These are phyloP conservation scores for Talaromyces sp. DNA, from an alignment of 2,329 filamentous ascomycete species.

Conservation along the genomic window DNA sequence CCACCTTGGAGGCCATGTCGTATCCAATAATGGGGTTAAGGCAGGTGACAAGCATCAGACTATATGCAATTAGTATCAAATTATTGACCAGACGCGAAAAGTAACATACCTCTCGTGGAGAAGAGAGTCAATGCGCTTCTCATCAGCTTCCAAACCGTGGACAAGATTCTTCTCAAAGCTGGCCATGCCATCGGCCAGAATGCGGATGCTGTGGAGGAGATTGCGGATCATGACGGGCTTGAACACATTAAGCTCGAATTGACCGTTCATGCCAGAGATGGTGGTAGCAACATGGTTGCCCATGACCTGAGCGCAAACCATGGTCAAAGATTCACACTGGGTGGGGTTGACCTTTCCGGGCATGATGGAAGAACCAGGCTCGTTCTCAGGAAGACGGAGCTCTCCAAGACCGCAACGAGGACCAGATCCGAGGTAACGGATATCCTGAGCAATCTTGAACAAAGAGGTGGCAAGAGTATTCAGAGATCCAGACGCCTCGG, in stretches of 20 bases:
- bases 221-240: constrained; percentile 96
- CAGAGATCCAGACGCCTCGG: constrained; percentile 87
- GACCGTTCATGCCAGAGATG: constrained; percentile 92
- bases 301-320: constrained; percentile 97
- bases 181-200: constrained; percentile 87
- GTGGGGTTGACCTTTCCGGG: constrained; percentile 99
- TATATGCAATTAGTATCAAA: constrained; percentile 34
- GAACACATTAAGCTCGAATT: constrained; percentile 99
- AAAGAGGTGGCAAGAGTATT: constrained; percentile 90
- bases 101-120: constrained; percentile 85
- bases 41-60: constrained; percentile 97
- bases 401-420: constrained; percentile 95
- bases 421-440: constrained; percentile 93
- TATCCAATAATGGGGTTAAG: constrained; percentile 96
- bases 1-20: constrained; percentile 94
- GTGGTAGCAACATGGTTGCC: constrained; percentile 93
- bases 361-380: constrained; percentile 98
- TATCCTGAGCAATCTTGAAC: constrained; percentile 97
- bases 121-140: constrained; percentile 83
- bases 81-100: neutral
- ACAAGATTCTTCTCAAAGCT: constrained; percentile 95
- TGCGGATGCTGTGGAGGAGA: constrained; percentile 83
- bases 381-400: constrained; percentile 91
- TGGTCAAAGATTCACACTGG: constrained; percentile 95
- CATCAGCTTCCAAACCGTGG: constrained; percentile 82